These are phyloP conservation scores for Draba incana DNA, from an alignment of 345 rosid genomes.

Conservation along the genomic window DNA sequence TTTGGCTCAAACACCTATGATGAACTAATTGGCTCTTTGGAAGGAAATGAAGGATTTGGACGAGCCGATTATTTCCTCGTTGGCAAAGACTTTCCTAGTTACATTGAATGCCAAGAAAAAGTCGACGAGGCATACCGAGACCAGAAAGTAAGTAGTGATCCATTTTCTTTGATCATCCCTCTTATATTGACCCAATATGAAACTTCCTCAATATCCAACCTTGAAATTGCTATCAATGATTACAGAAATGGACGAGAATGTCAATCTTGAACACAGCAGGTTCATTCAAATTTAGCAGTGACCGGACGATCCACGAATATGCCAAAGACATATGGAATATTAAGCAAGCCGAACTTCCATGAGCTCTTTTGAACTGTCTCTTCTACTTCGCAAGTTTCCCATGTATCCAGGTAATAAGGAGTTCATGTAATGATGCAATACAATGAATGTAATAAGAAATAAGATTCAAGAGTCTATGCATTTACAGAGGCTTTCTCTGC, in stretches of 20 bases:
- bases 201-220: slow-evolving; percentile 9
- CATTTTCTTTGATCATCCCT: slow-evolving; percentile 5
- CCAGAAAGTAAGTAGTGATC: slow-evolving; percentile 52
- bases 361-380: slow-evolving; percentile 21
- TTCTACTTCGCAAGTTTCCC: background rate
- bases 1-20: slow-evolving; percentile 64
- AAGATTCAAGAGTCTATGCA: slow-evolving; percentile 7
- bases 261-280: slow-evolving; percentile 84
- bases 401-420: slow-evolving; percentile 36
- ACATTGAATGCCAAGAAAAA: slow-evolving; percentile 74
- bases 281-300: slow-evolving; percentile 86
- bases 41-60: slow-evolving; percentile 86
- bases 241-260: slow-evolving; percentile 82
- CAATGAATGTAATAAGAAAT: slow-evolving; percentile 23
- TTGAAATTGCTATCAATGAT: slow-evolving; percentile 8
- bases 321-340: slow-evolving; percentile 79
- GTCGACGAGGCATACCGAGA: slow-evolving; percentile 75
- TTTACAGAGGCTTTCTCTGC: slow-evolving; percentile 18
- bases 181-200: slow-evolving; percentile 1
- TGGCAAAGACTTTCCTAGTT: slow-evolving; percentile 87
- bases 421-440: slow-evolving; percentile 24
- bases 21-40: slow-evolving; percentile 72
- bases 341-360: slow-evolving; percentile 54
- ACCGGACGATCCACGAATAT: slow-evolving; percentile 79
- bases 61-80: slow-evolving; percentile 83